Conservation (phyloP, 2,329 filamentous ascomycete species). For the Epichloe sp. region DNA sequence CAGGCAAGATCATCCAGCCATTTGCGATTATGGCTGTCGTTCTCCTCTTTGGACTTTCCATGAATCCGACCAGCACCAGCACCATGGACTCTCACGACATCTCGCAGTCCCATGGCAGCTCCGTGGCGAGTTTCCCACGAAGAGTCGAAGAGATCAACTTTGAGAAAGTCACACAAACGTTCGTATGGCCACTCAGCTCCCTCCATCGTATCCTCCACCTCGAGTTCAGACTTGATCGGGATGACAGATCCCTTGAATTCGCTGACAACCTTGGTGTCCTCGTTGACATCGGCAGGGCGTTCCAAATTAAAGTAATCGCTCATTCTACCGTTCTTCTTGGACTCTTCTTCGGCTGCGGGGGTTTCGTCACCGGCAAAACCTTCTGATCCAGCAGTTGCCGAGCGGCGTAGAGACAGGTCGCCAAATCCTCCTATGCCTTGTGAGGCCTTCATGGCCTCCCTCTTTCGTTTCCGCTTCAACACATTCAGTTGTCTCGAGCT, state of each 20-base stretch:
- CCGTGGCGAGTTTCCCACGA: conserved; percentile 95
- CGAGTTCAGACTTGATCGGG: conserved; percentile 74
- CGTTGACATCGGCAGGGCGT: conserved; percentile 62
- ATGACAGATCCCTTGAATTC: conserved; percentile 83
- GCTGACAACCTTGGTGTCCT: conserved; percentile 82
- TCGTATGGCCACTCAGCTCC: conserved; percentile 90
- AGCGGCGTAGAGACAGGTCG: conserved; percentile 61
- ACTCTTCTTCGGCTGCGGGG: conserved; percentile 38
- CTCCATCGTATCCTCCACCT: conserved; percentile 62
- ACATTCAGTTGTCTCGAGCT: conserved; percentile 93
- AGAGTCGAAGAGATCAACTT: conserved; percentile 83
- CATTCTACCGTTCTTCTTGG: conserved; percentile 49
- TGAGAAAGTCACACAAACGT: conserved; percentile 83
- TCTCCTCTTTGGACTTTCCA: conserved; percentile 58
- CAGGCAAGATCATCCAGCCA: conserved; percentile 96
- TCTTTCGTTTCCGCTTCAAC: conserved; percentile 85
- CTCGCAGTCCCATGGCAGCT: conserved; percentile 85
- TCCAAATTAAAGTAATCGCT: conserved; percentile 88
- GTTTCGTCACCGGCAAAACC: conserved; percentile 48
- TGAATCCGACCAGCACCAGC: conserved; percentile 68
- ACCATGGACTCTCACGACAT: conserved; percentile 86
- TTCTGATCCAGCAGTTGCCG: conserved; percentile 47
- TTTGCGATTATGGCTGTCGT: conserved; percentile 63
- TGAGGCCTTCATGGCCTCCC: conserved; percentile 72
- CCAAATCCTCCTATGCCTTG: conserved; percentile 81